These are phyloP conservation scores for Thalassiosira mediterranea DNA, from an alignment of 352 stramenopile genomes.

Conservation along the genomic window DNA sequence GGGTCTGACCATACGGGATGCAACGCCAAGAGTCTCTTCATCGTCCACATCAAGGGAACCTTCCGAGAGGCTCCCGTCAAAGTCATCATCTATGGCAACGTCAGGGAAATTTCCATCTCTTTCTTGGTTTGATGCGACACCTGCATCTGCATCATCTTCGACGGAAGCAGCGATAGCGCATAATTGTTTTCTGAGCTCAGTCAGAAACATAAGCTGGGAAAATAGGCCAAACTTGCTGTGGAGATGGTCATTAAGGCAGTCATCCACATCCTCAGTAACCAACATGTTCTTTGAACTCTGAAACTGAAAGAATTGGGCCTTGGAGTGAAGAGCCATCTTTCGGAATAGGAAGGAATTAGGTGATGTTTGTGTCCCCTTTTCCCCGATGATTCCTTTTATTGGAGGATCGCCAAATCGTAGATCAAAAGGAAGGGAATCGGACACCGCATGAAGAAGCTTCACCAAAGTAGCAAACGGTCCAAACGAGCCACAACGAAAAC, in stretches of 20 bases:
- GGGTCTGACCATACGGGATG: conserved; percentile 69
- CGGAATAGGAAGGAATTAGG: conserved; percentile 79
- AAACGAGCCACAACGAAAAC: conserved; percentile 85
- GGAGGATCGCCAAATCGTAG: conserved; percentile 79
- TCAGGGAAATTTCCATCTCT: conserved; percentile 15
- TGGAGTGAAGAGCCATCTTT: conserved; percentile 71
- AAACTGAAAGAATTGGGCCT: conserved; percentile 53
- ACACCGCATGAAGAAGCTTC: conserved; percentile 81
- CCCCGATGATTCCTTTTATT: conserved; percentile 76
- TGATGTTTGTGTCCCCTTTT: conserved; percentile 72
- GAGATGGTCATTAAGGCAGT: conserved; percentile 31
- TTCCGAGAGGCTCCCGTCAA: conserved; percentile 67
- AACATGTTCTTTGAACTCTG: conserved; percentile 27
- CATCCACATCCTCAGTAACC: conserved; percentile 40
- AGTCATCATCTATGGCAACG: conserved; percentile 44
- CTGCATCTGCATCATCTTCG: conserved; percentile 31
- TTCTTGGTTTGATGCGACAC: conserved; percentile 19
- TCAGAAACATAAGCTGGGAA: conserved; percentile 70
- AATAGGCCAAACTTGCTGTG: conserved; percentile 70
- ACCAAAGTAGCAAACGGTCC: conserved; percentile 79
- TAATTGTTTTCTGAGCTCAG: conserved; percentile 74
- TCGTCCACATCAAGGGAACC: conserved; percentile 54
- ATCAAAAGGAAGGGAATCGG: conserved; percentile 79
- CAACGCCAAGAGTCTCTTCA: conserved; percentile 66
- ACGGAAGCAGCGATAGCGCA: conserved; percentile 65